phyloP scores from a whole-genome alignment of 495 filamentous ascomycete species.

The Penicillium dipodomyicola region DNA sequence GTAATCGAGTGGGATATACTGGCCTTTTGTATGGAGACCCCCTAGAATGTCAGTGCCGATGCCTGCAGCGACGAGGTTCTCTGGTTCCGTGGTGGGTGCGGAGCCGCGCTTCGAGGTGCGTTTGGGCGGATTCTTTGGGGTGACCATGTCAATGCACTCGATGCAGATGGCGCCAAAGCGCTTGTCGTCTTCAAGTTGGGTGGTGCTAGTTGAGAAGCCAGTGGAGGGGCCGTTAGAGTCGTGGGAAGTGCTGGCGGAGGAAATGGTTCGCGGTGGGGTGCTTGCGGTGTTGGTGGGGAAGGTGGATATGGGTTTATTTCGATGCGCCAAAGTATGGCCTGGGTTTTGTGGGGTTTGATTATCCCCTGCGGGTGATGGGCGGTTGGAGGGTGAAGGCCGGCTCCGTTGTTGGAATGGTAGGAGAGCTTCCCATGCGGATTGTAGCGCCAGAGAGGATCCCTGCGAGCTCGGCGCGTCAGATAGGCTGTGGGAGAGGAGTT shows the following conservation, averaged over 20 bases:
- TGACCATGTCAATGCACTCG: conserved; percentile 66
- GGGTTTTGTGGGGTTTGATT: neutral
- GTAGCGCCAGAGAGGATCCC: conserved; percentile 24
- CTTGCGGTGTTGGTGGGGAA: neutral
- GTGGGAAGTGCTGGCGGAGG: neutral
- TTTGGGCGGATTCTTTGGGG: conserved; percentile 25
- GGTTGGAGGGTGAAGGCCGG: conserved; percentile 17
- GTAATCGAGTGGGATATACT: conserved; percentile 69
- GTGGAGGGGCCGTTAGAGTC: neutral
- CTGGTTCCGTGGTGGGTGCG: conserved; percentile 15
- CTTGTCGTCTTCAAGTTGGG: conserved; percentile 50
- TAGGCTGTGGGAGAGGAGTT: conserved; percentile 59
- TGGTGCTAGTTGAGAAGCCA: conserved; percentile 14
- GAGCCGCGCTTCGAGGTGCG: conserved; percentile 14
- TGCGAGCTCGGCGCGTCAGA: conserved; percentile 26
- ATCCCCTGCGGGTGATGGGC: conserved; percentile 6
- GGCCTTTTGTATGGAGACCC: conserved; percentile 69
- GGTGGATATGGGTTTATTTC: neutral
- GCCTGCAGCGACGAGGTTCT: conserved; percentile 44
- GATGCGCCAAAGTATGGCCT: conserved; percentile 7
- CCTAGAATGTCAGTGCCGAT: conserved; percentile 52
- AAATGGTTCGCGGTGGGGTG: conserved; percentile 1
- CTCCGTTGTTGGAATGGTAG: conserved; percentile 40
- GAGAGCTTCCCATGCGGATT: conserved; percentile 44
- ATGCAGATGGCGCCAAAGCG: conserved; percentile 62